Evolutionary conservation across 2,329 filamentous ascomycete species (phyloP).

Genomic region (Aspergillus pseudoglaucus): DNA sequence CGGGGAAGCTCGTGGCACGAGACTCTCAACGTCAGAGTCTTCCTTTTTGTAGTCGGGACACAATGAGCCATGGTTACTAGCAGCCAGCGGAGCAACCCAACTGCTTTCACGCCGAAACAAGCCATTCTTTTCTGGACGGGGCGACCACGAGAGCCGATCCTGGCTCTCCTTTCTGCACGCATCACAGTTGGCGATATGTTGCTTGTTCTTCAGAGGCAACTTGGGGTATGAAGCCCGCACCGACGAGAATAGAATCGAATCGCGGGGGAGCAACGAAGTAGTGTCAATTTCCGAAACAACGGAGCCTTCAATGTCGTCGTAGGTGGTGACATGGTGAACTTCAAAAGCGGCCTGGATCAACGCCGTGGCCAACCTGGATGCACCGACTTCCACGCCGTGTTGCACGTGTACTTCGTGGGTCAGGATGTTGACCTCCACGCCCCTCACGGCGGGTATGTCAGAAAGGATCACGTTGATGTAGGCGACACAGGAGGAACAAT

Average conservation of each 20-base stretch:
- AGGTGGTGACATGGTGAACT: slow-evolving; percentile 39
- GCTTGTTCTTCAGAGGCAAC: slow-evolving; percentile 16
- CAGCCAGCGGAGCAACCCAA: slow-evolving; percentile 4
- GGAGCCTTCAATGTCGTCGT: slow-evolving; percentile 22
- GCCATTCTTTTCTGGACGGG: slow-evolving; percentile 8
- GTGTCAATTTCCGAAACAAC: slow-evolving; percentile 32
- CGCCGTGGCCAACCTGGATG: slow-evolving; percentile 29
- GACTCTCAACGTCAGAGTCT: slow-evolving; percentile 3
- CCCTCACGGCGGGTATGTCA: slow-evolving; percentile 26
- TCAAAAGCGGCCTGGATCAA: slow-evolving; percentile 43
- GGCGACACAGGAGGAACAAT: slow-evolving; percentile 44
- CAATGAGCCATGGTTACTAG: neutral
- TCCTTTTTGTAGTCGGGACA: neutral
- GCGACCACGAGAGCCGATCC: slow-evolving; percentile 12
- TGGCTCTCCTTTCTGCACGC: slow-evolving; percentile 41
- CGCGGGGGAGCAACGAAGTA: slow-evolving; percentile 22
- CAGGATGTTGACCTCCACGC: slow-evolving; percentile 39
- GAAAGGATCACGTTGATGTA: slow-evolving; percentile 40
- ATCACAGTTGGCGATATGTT: slow-evolving; percentile 47
- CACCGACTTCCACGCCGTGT: slow-evolving; percentile 27
- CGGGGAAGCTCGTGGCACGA: neutral
- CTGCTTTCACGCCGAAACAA: neutral
- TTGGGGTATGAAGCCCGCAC: slow-evolving; percentile 14
- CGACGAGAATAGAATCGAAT: slow-evolving; percentile 17
- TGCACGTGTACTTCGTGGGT: slow-evolving; percentile 38